Evolutionary conservation across 164 flowering plant genomes (phyloP).

Genomic region (Piper betle): DNA sequence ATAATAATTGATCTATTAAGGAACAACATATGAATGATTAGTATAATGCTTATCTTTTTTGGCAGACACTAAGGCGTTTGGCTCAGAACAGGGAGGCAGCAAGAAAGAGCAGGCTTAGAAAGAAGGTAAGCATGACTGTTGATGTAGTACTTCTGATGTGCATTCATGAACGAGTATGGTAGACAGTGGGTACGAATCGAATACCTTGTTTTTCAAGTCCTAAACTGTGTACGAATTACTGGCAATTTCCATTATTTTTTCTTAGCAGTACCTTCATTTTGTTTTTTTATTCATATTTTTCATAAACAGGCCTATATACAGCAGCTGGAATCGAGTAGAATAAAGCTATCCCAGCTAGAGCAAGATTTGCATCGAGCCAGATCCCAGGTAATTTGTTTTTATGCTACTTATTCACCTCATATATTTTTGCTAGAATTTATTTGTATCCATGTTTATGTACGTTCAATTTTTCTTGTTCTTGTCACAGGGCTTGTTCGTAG

Average conservation of each 20-base stretch:
- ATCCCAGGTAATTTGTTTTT: slow-evolving; percentile 45
- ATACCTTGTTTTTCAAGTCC: no score
- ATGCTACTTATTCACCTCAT: no score
- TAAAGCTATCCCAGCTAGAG: slow-evolving; percentile 80
- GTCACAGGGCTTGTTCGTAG: slow-evolving; percentile 54
- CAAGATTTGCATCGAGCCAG: slow-evolving; percentile 91
- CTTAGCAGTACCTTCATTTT: not conserved
- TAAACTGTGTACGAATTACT: no score
- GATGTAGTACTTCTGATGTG: not conserved
- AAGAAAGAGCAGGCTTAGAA: slow-evolving; percentile 81
- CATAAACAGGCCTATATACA: slow-evolving; percentile 78
- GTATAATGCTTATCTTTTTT: not conserved
- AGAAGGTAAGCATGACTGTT: slow-evolving; percentile 41
- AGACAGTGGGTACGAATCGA: not conserved
- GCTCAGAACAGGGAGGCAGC: slow-evolving; percentile 99
- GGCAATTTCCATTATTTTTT: not conserved
- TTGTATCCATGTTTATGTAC: no score
- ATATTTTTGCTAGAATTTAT: no score
- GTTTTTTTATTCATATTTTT: not conserved
- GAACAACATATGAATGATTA: not conserved
- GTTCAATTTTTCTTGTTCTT: not conserved
- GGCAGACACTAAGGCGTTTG: slow-evolving; percentile 81
- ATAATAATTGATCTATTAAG: not conserved
- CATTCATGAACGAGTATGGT: not conserved
- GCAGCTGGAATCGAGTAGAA: slow-evolving; percentile 86